Conservation (phyloP, 257 asterid species). For the Gentiana dahurica region DNA sequence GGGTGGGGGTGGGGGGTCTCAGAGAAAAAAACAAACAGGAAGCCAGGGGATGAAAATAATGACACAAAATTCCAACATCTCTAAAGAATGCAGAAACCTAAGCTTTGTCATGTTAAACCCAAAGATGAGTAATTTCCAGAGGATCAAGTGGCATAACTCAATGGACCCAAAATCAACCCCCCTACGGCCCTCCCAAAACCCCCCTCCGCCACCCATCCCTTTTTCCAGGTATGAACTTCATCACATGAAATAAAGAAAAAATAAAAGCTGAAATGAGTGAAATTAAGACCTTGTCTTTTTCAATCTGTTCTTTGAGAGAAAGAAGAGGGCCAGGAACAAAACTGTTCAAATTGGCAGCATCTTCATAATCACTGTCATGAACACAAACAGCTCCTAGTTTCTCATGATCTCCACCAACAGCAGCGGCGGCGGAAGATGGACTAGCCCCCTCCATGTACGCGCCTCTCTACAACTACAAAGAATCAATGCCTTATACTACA, state of each 20-base stretch:
- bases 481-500: neutral
- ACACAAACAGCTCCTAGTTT: slow-evolving; percentile 8
- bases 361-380: slow-evolving; percentile 9
- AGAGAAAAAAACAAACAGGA: no score
- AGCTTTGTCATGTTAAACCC: no score
- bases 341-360: slow-evolving; percentile 17
- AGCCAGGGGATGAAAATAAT: no score
- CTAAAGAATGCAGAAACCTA: no score
- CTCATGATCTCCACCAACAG: slow-evolving; percentile 10
- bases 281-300: slow-evolving; percentile 51
- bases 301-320: slow-evolving; percentile 75
- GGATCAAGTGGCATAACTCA: neutral
- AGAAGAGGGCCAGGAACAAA: slow-evolving; percentile 72
- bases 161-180: neutral
- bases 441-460: slow-evolving; percentile 34
- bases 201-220: neutral
- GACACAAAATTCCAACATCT: no score
- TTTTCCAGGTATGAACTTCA: neutral
- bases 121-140: neutral
- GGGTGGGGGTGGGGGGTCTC: no score
- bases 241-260: neutral
- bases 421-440: slow-evolving; percentile 28
- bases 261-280: neutral
- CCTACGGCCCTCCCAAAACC: neutral
- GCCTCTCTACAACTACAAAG: slow-evolving; percentile 24